These are phyloP conservation scores for Diplogelasinospora grovesii DNA, from an alignment of 495 filamentous ascomycete species.

Conservation along the genomic window DNA sequence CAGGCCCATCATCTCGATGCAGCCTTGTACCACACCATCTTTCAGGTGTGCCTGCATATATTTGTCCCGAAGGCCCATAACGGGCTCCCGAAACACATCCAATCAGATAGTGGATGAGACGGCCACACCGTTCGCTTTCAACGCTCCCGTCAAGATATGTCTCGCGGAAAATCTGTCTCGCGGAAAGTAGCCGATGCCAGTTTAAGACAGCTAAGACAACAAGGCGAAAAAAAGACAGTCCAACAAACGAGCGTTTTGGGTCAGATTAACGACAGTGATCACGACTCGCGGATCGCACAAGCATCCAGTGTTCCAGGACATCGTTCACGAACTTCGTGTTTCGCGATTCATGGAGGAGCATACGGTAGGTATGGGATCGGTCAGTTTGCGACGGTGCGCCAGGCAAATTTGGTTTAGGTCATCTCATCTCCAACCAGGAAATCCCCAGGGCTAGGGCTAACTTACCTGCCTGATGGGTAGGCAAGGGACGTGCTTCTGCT, in stretches of 20 bases:
- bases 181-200: no score
- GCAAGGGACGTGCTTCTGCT: no score
- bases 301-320: neutral
- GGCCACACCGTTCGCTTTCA: neutral
- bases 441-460: no score
- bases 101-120: no score
- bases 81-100: constrained; percentile 3
- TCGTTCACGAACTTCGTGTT: neutral
- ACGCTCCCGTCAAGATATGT: neutral
- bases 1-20: constrained; percentile 3
- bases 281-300: neutral
- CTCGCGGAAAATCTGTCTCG: no score
- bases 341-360: neutral
- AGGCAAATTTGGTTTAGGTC: no score
- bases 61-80: constrained; percentile 2
- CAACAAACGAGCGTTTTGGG: neutral
- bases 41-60: neutral
- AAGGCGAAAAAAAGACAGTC: no score
- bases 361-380: no score
- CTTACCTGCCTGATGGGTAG: no score
- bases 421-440: no score
- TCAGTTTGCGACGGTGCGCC: no score
- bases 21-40: neutral
- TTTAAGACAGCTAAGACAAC: no score
- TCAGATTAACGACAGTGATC: neutral